Evolutionary conservation across 805 yeast species (phyloP).

Genomic region (Metschnikowia gruessii): DNA sequence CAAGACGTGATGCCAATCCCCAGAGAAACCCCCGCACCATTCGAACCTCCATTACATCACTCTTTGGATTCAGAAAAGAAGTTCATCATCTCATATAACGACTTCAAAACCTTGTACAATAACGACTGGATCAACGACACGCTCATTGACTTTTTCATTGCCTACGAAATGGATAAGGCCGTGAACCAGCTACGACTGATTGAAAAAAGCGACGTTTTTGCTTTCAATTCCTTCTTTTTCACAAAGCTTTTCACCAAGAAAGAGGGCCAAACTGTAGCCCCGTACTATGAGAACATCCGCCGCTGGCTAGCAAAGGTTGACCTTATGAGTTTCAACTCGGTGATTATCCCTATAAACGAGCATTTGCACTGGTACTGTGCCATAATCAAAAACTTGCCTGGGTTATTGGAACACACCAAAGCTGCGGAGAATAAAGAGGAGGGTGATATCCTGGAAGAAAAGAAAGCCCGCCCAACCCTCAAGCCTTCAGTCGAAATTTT

Average conservation of each 20-base stretch:
- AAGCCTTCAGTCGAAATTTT: slow-evolving; percentile 39
- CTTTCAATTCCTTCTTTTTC: slow-evolving; percentile 83
- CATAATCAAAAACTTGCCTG: slow-evolving; percentile 56
- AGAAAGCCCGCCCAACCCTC: background rate
- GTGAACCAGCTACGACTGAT: slow-evolving; percentile 23
- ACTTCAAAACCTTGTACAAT: slow-evolving; percentile 74
- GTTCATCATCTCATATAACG: slow-evolving; percentile 61
- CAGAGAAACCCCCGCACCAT: slow-evolving; percentile 35
- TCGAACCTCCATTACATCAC: slow-evolving; percentile 47
- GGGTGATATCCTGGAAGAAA: slow-evolving; percentile 3
- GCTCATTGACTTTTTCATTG: slow-evolving; percentile 79
- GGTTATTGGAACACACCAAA: slow-evolving; percentile 17
- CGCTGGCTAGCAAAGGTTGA: slow-evolving; percentile 78
- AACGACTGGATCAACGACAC: slow-evolving; percentile 90
- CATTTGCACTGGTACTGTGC: slow-evolving; percentile 86
- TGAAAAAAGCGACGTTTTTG: slow-evolving; percentile 42
- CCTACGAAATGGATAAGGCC: slow-evolving; percentile 48
- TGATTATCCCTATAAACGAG: slow-evolving; percentile 80
- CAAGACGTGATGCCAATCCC: background rate
- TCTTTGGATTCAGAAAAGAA: slow-evolving; percentile 52
- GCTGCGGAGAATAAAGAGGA: background rate
- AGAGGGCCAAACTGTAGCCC: slow-evolving; percentile 20
- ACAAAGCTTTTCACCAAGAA: slow-evolving; percentile 49
- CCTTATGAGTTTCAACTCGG: slow-evolving; percentile 49
- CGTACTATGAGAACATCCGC: slow-evolving; percentile 60